Evolutionary conservation across 2,329 filamentous ascomycete species (phyloP).

Genomic region (Xylariaceae sp.): DNA sequence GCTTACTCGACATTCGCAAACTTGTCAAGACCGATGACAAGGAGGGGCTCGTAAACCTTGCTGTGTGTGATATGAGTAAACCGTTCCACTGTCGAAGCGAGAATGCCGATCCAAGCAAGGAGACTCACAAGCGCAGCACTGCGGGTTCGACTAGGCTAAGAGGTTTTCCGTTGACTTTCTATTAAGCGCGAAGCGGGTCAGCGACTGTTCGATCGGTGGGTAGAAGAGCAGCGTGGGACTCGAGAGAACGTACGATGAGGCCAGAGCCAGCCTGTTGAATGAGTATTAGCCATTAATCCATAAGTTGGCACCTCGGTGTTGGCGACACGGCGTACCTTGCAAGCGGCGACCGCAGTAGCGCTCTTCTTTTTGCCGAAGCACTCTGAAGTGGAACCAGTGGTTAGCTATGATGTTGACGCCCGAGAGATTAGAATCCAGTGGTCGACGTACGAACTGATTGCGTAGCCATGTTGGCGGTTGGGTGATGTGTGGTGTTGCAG

Average conservation of each 20-base stretch:
- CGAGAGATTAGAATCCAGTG: not conserved
- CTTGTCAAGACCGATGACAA: slow-evolving; percentile 97
- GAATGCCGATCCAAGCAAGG: not conserved
- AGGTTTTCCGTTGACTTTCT: slow-evolving; percentile 96
- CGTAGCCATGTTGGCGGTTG: slow-evolving; percentile 29
- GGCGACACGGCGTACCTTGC: no score
- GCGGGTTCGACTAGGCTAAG: slow-evolving; percentile 93
- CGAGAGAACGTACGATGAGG: slow-evolving; percentile 63
- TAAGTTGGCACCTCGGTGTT: no score
- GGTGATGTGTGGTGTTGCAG: slow-evolving; percentile 19
- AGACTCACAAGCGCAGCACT: slow-evolving; percentile 94
- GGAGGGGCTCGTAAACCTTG: slow-evolving; percentile 96
- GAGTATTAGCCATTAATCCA: slow-evolving; percentile 24
- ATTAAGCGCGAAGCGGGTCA: slow-evolving; percentile 17
- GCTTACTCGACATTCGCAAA: slow-evolving; percentile 81
- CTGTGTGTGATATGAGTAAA: not conserved
- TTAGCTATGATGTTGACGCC: slow-evolving; percentile 15
- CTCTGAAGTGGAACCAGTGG: slow-evolving; percentile 18
- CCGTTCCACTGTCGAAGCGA: not conserved
- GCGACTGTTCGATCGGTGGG: not conserved
- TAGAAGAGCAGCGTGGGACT: no score
- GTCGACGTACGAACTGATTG: slow-evolving; percentile 29
- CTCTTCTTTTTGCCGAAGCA: slow-evolving; percentile 33
- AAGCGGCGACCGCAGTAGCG: slow-evolving; percentile 28
- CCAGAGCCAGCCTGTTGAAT: slow-evolving; percentile 53